Evolutionary conservation across 2,329 filamentous ascomycete species (phyloP).

Genomic region (Xylariaceae sp.): DNA sequence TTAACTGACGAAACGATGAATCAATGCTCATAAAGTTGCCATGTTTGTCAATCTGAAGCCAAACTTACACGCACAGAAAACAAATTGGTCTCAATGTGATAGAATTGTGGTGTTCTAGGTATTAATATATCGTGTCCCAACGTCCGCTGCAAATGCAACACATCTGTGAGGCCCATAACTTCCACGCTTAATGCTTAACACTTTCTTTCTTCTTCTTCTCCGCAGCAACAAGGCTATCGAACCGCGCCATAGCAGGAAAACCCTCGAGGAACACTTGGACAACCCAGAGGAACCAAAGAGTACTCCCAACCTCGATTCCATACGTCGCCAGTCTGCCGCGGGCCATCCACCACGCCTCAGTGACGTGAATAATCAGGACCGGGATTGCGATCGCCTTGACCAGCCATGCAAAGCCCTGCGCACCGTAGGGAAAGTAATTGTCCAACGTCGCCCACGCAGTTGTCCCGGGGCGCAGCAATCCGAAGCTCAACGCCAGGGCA

Average conservation of each 20-base stretch:
- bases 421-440: constrained; percentile 54
- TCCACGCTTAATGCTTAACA: constrained; percentile 37
- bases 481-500: constrained; percentile 45
- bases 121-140: no score
- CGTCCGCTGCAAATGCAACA: no score
- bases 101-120: no score
- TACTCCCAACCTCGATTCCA: constrained; percentile 43
- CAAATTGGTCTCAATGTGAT: no score
- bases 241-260: constrained; percentile 45
- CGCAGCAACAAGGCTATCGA: constrained; percentile 47
- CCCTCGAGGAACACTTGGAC: constrained; percentile 55
- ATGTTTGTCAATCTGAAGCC: no score
- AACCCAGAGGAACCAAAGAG: constrained; percentile 57
- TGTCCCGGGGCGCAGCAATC: constrained; percentile 52
- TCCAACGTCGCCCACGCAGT: constrained; percentile 49
- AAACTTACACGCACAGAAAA: no score
- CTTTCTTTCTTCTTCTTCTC: constrained; percentile 41
- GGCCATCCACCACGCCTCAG: constrained; percentile 59
- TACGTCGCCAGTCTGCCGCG: constrained; percentile 45
- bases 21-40: no score
- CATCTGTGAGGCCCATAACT: no score
- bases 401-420: constrained; percentile 55
- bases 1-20: no score
- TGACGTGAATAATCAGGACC: constrained; percentile 62
- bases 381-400: constrained; percentile 57